phyloP scores from a whole-genome alignment of 176 grass and related monocot genomes.

The Urochloa ruziziensis region DNA sequence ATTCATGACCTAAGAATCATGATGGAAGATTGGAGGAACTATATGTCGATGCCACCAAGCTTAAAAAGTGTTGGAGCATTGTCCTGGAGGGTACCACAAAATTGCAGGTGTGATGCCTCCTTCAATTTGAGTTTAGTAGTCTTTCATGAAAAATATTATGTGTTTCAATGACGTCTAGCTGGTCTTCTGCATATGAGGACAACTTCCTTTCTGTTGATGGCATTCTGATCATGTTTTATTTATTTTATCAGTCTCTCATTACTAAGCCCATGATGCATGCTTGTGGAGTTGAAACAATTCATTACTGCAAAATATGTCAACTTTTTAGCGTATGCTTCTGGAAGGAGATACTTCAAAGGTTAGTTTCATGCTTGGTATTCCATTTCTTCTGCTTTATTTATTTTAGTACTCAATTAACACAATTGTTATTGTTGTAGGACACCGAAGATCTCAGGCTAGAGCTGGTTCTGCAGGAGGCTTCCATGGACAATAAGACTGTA shows the following conservation, averaged over 20 bases:
- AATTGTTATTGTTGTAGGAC: conserved; percentile 39
- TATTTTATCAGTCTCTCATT: conserved; percentile 50
- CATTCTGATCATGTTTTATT: conserved; percentile 3
- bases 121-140: conserved; percentile 20
- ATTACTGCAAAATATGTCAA: not conserved
- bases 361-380: conserved; percentile 2
- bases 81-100: conserved; percentile 64
- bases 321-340: not conserved
- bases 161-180: not conserved
- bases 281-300: not conserved
- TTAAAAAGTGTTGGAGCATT: conserved; percentile 37
- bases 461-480: conserved; percentile 52
- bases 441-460: conserved; percentile 57
- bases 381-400: too few species aligned
- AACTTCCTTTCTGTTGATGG: not conserved
- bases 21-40: conserved; percentile 62
- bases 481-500: conserved; percentile 62
- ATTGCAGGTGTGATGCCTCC: conserved; percentile 56
- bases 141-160: not conserved
- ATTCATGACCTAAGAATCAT: conserved; percentile 70
- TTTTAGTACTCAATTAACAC: not conserved
- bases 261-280: conserved; percentile 29
- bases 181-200: not conserved
- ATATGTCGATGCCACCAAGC: conserved; percentile 56
- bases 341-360: conserved; percentile 26